These are phyloP conservation scores for Anisogramma anomala DNA, from an alignment of 2,329 filamentous ascomycete genomes.

Conservation along the genomic window DNA sequence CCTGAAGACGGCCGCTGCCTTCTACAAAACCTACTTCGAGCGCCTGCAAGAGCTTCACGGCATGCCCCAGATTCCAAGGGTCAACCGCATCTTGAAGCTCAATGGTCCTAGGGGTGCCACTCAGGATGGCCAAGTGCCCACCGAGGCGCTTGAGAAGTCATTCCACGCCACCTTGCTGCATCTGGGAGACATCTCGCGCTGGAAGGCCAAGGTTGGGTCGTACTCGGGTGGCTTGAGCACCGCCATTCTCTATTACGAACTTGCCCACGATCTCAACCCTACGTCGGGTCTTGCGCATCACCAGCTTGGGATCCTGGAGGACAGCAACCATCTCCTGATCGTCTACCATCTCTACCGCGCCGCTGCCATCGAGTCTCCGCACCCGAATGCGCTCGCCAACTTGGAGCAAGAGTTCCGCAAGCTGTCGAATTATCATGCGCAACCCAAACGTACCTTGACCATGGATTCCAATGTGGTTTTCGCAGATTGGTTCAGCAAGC, in stretches of 20 bases:
- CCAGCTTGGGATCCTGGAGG: conserved; percentile 77
- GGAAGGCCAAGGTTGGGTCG: conserved; percentile 61
- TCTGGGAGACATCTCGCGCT: conserved; percentile 81
- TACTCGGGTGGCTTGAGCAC: conserved; percentile 68
- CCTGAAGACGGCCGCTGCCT: conserved; percentile 75
- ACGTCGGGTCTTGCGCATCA: conserved; percentile 75
- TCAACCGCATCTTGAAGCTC: conserved; percentile 31
- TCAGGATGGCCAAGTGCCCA: conserved; percentile 38
- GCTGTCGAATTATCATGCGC: conserved; percentile 30
- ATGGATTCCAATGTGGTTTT: conserved; percentile 53
- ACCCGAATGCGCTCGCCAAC: conserved; percentile 64
- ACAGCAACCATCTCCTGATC: conserved; percentile 68
- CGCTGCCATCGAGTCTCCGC: conserved; percentile 60
- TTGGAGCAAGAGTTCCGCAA: conserved; percentile 65
- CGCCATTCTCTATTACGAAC: conserved; percentile 71
- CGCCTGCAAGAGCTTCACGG: conserved; percentile 54
- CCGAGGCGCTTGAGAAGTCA: conserved; percentile 52
- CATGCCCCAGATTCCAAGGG: conserved; percentile 34
- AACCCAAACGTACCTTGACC: conserved; percentile 22
- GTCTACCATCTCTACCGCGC: conserved; percentile 86
- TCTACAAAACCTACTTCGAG: conserved; percentile 79
- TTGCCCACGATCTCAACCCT: conserved; percentile 70
- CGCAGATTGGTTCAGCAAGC: conserved; percentile 68
- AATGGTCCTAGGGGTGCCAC: conserved; percentile 31
- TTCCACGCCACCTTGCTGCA: conserved; percentile 77